Conservation (phyloP, 1,139 yeast species). For the Scheffersomyces lignicola region DNA sequence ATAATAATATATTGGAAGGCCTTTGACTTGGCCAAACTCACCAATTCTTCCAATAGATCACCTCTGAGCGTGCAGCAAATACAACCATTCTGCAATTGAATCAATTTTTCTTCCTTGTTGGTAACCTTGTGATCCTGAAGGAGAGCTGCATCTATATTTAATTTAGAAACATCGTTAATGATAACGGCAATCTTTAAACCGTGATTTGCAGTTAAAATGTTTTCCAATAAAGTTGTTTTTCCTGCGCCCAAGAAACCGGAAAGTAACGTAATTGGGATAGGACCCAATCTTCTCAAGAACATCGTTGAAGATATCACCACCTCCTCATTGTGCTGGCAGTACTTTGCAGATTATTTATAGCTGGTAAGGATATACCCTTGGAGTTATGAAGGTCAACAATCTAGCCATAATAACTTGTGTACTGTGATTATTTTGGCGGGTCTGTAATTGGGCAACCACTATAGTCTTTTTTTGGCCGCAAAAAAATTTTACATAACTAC, state of each 20-base stretch:
- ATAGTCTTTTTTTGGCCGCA: conserved; percentile 3
- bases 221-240: conserved; percentile 45
- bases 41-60: conserved; percentile 43
- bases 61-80: conserved; percentile 50
- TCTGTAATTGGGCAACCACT: conserved; percentile 2
- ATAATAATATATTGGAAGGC: conserved; percentile 42
- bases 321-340: not conserved
- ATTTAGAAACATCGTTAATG: conserved; percentile 40
- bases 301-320: not conserved
- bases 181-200: conserved; percentile 44
- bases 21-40: conserved; percentile 29
- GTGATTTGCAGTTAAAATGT: conserved; percentile 36
- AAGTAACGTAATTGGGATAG: conserved; percentile 42
- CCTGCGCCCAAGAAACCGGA: conserved; percentile 50
- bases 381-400: not conserved
- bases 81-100: conserved; percentile 49
- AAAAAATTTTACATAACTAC: conserved; percentile 2
- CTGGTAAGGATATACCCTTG: not conserved
- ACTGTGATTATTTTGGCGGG: not conserved
- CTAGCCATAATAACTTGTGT: not conserved
- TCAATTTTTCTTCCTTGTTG: conserved; percentile 40
- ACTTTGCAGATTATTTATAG: conserved; percentile 1
- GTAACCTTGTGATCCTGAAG: conserved; percentile 38
- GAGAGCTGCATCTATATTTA: conserved; percentile 43
- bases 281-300: conserved; percentile 8